A percentile compares a stretch with the other conserved stretches of the same genome.
Conservation (phyloP, 2,329 filamentous ascomycete genomes). For the Capronia coronata region DNA sequence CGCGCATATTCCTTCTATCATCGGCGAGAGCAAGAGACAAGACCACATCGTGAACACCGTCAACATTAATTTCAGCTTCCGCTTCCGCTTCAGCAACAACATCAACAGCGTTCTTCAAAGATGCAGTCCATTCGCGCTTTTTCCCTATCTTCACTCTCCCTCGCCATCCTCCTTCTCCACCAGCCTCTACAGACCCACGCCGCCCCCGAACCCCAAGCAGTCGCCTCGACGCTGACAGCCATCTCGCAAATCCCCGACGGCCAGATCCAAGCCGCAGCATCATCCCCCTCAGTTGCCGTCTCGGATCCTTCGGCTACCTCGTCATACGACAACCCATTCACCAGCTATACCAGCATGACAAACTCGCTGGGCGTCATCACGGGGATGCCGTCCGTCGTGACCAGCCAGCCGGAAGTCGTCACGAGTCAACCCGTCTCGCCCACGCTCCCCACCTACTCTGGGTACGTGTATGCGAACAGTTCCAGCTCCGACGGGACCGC, state of each 20-base stretch:
- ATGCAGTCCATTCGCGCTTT: conserved; percentile 6
- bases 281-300: conserved; percentile 1
- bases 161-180: conserved; percentile 13
- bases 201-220: conserved; percentile 5
- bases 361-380: conserved; percentile 47
- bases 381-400: conserved; percentile 38
- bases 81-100: no score
- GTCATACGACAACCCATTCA: conserved; percentile 40
- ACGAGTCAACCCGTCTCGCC: conserved; percentile 33
- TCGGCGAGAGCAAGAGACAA: no score
- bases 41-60: no score
- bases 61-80: no score
- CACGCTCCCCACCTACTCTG: conserved; percentile 32
- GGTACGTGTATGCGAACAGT: conserved; percentile 18
- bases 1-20: no score
- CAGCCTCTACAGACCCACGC: neutral
- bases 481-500: conserved; percentile 17
- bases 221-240: conserved; percentile 2
- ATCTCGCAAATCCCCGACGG: conserved; percentile 21
- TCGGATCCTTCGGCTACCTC: conserved; percentile 8
- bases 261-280: conserved; percentile 16
- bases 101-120: no score
- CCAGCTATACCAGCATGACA: conserved; percentile 43
- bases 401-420: conserved; percentile 32
- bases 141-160: conserved; percentile 7